Base-by-base conservation (phyloP, 1,284 basidiomycete genomes). In the Marasmius tenuissimus region DNA sequence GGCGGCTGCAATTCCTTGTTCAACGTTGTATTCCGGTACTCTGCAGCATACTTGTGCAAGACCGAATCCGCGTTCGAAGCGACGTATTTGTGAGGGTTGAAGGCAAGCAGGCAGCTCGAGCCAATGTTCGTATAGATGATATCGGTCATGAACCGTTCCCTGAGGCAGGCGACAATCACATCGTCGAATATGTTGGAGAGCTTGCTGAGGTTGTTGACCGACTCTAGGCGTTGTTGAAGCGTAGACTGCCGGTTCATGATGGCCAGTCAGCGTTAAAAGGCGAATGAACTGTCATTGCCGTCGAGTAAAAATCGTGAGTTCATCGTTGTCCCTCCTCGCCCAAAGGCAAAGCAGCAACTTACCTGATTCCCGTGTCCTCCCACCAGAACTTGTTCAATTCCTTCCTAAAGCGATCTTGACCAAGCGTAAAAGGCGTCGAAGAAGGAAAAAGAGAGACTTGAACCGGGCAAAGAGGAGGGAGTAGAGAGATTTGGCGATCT, bases 41-140 rank as follows among this genome's bases (percentile, higher is more conserved):
- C 85, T 35, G 88, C 81, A 5, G 93, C 89, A 71, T 97, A 97
- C 71, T 92, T 90, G 75, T 92, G 86, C 42, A 97, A 77, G 37
- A 91, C 76, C 0, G 88, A 86, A 77, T 97, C 94, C 65, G 90
- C 86, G 70, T 92, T 95, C 64, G 85, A 85, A 12, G 89, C 68
- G 37, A 96, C 82, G 69, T 92, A 93, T 73, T 94, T 94, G 80
- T 96, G 90, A 0, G 94, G 94, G 74, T 97, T 97, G 68, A 96
- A 81, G 35, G 91, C 91, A 65, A 97, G 86, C 66, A 96, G 77
- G 8, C 82, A 81, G 45, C 85, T 86, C 16, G 88, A 80, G 27
- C 92, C 91, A 60, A 95, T 75, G 65, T 73, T 79, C 33, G 93
- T 94, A 78, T 96, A 96, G 66, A 94, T 89, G 65, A 79, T 85